These are phyloP conservation scores for Smittium culicis DNA, from an alignment of 371 early-diverging fungal genomes.

Conservation along the genomic window DNA sequence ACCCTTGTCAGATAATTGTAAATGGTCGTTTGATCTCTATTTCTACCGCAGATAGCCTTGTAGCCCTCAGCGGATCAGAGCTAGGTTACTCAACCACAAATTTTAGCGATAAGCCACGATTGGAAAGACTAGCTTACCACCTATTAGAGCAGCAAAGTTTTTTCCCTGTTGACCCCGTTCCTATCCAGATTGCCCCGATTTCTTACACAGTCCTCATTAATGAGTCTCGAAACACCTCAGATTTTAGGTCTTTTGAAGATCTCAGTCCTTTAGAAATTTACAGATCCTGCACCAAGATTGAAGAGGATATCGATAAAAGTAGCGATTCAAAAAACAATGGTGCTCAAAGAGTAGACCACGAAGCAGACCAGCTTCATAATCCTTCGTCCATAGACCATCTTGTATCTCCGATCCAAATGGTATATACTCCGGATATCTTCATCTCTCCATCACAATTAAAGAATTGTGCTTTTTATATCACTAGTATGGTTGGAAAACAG, in stretches of 20 bases:
- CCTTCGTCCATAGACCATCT: too few relatives aligned
- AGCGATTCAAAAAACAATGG: background rate
- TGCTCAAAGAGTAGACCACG: background rate
- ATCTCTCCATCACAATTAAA: conserved; percentile 7
- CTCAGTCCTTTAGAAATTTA: background rate
- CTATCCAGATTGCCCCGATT: background rate
- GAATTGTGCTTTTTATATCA: background rate
- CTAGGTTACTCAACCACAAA: background rate
- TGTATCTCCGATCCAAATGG: background rate
- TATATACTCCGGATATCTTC: conserved; percentile 5
- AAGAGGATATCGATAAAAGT: background rate
- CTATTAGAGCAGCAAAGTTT: background rate
- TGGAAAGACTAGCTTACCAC: background rate
- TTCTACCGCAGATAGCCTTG: background rate
- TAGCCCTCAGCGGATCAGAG: background rate
- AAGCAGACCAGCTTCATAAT: background rate
- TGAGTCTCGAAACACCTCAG: background rate
- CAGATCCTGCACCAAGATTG: too few relatives aligned
- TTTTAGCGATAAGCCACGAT: background rate
- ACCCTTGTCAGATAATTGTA: background rate
- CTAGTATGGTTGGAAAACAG: background rate
- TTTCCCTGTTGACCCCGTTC: background rate
- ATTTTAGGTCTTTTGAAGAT: background rate
- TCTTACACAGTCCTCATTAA: background rate
- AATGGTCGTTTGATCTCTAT: background rate